phyloP scores from a whole-genome alignment of 306 rosid species.

The Rosa rugosa region DNA sequence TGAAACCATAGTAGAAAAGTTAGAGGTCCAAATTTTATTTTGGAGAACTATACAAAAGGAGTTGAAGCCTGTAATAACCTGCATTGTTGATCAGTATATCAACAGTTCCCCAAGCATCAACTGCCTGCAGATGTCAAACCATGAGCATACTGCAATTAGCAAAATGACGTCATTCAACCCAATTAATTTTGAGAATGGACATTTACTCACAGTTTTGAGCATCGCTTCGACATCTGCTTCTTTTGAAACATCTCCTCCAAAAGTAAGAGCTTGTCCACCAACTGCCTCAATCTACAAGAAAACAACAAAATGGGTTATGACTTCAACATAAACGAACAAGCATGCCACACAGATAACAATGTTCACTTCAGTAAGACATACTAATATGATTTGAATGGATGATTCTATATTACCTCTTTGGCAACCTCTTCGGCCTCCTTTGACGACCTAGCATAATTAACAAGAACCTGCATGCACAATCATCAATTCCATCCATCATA shows the following conservation, averaged over 20 bases:
- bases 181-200: constrained; percentile 11
- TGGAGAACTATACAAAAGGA: background rate
- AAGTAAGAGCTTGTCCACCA: constrained; percentile 87
- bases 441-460: constrained; percentile 90
- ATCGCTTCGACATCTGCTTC: constrained; percentile 84
- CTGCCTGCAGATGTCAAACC: constrained; percentile 57
- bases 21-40: constrained; percentile 15
- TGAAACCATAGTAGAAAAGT: constrained; percentile 36
- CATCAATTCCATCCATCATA: constrained; percentile 2
- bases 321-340: background rate
- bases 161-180: constrained; percentile 24
- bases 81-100: constrained; percentile 90
- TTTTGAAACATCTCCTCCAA: constrained; percentile 88
- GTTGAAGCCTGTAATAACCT: constrained; percentile 43
- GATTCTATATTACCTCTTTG: constrained; percentile 59
- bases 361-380: background rate
- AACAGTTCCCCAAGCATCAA: constrained; percentile 97
- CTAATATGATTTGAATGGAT: background rate
- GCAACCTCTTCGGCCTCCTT: constrained; percentile 94
- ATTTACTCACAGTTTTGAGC: constrained; percentile 76
- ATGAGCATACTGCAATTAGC: constrained; percentile 33
- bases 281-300: constrained; percentile 62
- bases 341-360: background rate
- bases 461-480: constrained; percentile 59
- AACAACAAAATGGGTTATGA: background rate